Base-by-base conservation (phyloP, 306 rosid genomes). In the Malus sylvestris region DNA sequence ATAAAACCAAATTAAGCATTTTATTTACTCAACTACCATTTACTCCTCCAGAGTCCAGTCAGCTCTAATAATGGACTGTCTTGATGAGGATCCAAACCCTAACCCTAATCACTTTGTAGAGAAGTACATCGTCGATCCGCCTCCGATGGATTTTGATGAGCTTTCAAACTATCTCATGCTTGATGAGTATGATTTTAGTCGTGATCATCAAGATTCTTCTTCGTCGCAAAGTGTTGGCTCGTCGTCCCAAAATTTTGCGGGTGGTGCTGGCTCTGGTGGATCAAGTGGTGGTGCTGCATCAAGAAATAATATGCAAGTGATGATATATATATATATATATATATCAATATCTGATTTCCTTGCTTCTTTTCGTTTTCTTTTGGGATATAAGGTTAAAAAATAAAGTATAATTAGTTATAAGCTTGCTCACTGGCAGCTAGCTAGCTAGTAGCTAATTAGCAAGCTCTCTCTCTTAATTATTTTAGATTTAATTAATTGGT, bases 161-260 rank as follows among this genome's bases (percentile, higher is more conserved):
- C 4, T 83, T 40, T 85, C 92, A 2, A 87, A 89, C 74, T 86
- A 66, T 77, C 80, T 85, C 22, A 27, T 85, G 79, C 73, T 80
- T 1, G 86, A 75, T 72, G 45, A 9, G 12, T 83, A 75, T n/a
- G 33, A 16, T 12, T n/a, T 10, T 42, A 42, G 12, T 18, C 79
- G 23, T 35, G 64, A 52, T 38, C 10, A 75, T 76, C 89, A 77
- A 75, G 84, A 83, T 42, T 42, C 45, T 13, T 87, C 89, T 10
- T 86, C 89, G 29, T 22, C 68, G 23, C 84, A 75, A 30, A 87
- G 85, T 25, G 52, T 76, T 5, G 89, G 45, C 3, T 42, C 78
- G 8, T 91, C 92, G 15, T 79, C 90, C 4, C 88, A 86, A 55
- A 88, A 83, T 51, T 53, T 69, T 51, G 16, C n/a, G 0, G 45